These are phyloP conservation scores for Vanrija sp. DNA, from an alignment of 1,284 basidiomycete genomes.

Conservation along the genomic window DNA sequence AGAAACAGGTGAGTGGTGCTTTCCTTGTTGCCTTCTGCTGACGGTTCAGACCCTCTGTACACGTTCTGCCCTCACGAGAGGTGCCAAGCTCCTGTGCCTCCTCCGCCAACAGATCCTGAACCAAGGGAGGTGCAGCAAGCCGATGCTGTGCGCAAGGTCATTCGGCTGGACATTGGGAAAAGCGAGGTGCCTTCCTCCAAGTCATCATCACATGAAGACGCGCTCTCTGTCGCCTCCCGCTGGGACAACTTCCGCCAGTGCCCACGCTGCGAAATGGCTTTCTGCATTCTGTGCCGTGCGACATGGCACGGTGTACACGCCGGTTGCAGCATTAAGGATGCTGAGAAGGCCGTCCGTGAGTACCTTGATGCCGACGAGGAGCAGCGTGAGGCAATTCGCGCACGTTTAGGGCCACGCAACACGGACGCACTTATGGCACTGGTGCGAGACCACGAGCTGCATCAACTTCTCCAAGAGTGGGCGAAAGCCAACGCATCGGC, in stretches of 20 bases:
- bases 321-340: constrained; percentile 25
- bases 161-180: constrained; percentile 15
- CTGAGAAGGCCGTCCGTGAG: constrained; percentile 22
- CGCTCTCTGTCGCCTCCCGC: background rate
- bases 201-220: background rate
- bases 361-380: constrained; percentile 38
- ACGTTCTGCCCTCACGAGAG: constrained; percentile 42
- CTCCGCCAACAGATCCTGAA: constrained; percentile 20
- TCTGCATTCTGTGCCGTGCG: constrained; percentile 40
- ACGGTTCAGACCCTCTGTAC: constrained; percentile 35
- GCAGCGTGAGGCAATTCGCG: constrained; percentile 3
- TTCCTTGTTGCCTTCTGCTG: background rate
- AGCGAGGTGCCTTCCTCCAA: background rate
- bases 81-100: constrained; percentile 46
- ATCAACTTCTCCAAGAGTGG: constrained; percentile 27
- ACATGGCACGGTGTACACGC: constrained; percentile 47
- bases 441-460: constrained; percentile 6
- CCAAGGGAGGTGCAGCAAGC: background rate
- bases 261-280: constrained; percentile 33
- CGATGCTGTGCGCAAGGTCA: background rate
- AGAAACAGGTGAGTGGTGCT: constrained; percentile 33
- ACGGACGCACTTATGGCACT: constrained; percentile 5
- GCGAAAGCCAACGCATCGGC: constrained; percentile 34
- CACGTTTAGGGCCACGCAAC: constrained; percentile 1
- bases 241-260: constrained; percentile 40